Evolutionary conservation across 768 basidiomycete species (phyloP).

Genomic region (Suillus cothurnatus): DNA sequence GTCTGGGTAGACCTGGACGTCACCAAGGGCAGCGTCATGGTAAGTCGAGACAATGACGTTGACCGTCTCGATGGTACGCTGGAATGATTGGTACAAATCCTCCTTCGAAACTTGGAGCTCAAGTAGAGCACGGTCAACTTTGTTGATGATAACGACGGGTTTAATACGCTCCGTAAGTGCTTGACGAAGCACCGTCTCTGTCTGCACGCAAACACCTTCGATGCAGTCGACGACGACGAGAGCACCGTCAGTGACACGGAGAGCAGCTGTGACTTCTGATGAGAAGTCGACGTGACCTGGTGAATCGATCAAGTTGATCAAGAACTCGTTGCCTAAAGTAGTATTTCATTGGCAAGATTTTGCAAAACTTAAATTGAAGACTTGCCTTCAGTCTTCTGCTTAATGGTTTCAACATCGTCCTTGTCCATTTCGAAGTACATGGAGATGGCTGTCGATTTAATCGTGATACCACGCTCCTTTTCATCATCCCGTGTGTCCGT

Average conservation of each 20-base stretch:
- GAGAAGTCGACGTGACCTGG: conserved; percentile 99
- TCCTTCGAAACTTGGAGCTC: conserved; percentile 98
- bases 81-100: conserved; percentile 96
- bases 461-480: conserved; percentile 99
- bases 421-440: conserved; percentile 98
- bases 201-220: conserved; percentile 99
- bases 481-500: conserved; percentile 98
- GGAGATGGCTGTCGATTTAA: conserved; percentile 99
- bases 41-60: conserved; percentile 99
- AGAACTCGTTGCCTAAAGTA: conserved; percentile 81
- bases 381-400: conserved; percentile 92
- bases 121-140: conserved; percentile 98
- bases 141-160: conserved; percentile 99
- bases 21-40: conserved; percentile 90
- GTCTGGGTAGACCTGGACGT: conserved; percentile 99
- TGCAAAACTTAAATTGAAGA: conserved; percentile 16
- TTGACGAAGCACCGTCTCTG: conserved; percentile 98
- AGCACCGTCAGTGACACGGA: conserved; percentile 99
- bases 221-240: conserved; percentile 99
- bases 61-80: conserved; percentile 94
- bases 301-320: conserved; percentile 99
- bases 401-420: conserved; percentile 82
- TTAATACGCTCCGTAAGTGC: conserved; percentile 98
- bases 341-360: conserved; percentile 13
- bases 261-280: conserved; percentile 98